A percentile compares a stretch with the other conserved stretches of the same genome.
phyloP scores from a whole-genome alignment of 371 early-diverging fungal species.

The Mortierella sp. region DNA sequence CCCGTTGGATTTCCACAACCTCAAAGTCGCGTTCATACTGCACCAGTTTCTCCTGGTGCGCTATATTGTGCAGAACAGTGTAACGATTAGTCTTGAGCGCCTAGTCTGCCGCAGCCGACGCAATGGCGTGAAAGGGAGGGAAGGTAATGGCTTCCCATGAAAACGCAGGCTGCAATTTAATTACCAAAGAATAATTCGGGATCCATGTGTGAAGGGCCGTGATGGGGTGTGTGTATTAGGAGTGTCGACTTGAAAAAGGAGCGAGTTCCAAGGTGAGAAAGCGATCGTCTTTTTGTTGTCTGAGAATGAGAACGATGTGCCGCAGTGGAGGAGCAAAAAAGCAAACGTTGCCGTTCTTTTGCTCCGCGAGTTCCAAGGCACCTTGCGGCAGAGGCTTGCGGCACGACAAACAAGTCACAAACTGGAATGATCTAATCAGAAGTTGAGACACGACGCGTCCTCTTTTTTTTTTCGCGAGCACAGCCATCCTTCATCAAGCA shows the following conservation, averaged over 20 bases:
- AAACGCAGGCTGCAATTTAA: background rate
- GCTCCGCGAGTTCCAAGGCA: slow-evolving; percentile 5
- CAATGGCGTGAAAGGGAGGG: background rate
- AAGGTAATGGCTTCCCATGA: background rate
- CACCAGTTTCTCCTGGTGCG: slow-evolving; percentile 69
- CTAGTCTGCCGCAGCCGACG: background rate
- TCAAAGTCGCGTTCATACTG: slow-evolving; percentile 75
- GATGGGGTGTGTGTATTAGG: background rate
- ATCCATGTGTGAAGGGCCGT: slow-evolving; percentile 23
- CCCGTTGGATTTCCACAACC: slow-evolving; percentile 69
- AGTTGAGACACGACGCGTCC: no score
- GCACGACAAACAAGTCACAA: background rate
- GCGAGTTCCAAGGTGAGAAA: background rate
- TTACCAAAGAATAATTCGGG: slow-evolving; percentile 49
- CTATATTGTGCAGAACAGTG: slow-evolving; percentile 28
- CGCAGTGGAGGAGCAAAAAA: background rate
- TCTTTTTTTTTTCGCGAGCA: no score
- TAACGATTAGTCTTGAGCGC: background rate
- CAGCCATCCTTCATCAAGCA: no score
- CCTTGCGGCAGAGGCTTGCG: background rate
- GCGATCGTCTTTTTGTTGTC: background rate
- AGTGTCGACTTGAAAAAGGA: background rate
- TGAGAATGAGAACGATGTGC: background rate
- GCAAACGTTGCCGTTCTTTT: background rate
- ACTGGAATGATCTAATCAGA: background rate